Evolutionary conservation across 441 rosid genomes (phyloP).

Genomic region (Pelargonium cotyledonis): DNA sequence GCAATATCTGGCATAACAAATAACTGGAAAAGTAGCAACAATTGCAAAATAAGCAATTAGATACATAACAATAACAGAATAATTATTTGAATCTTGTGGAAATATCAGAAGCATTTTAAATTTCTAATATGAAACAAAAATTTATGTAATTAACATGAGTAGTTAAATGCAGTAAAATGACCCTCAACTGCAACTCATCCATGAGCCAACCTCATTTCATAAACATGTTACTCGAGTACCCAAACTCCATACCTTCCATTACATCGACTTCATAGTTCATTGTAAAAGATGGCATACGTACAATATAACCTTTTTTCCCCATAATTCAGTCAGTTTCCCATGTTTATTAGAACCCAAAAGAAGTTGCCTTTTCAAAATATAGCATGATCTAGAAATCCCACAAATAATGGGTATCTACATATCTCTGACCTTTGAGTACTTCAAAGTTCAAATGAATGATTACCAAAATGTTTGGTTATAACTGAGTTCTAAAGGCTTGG

Average conservation of each 20-base stretch:
- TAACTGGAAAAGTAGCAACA: too few relatives aligned
- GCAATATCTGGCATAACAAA: too few relatives aligned
- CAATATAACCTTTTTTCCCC: not conserved
- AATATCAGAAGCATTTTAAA: not conserved
- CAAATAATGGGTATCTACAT: too few relatives aligned
- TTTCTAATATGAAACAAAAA: not conserved
- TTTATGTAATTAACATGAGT: not conserved
- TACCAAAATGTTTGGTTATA: too few relatives aligned
- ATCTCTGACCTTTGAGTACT: too few relatives aligned
- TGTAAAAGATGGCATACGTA: not conserved
- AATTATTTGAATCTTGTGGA: not conserved
- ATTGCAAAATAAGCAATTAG: too few relatives aligned
- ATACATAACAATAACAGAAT: too few relatives aligned
- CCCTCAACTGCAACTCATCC: not conserved
- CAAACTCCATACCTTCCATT: slow-evolving; percentile 2
- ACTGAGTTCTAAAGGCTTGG: too few relatives aligned
- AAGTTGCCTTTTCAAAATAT: not conserved
- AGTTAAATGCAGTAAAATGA: not conserved
- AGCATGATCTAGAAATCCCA: too few relatives aligned
- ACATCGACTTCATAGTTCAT: not conserved
- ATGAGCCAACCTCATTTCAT: not conserved
- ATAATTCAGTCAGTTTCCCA: not conserved
- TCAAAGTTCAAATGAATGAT: too few relatives aligned
- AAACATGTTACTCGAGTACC: not conserved
- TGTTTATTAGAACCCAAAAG: not conserved